Conservation (phyloP, 768 basidiomycete species). For the Suillus alpinus region DNA sequence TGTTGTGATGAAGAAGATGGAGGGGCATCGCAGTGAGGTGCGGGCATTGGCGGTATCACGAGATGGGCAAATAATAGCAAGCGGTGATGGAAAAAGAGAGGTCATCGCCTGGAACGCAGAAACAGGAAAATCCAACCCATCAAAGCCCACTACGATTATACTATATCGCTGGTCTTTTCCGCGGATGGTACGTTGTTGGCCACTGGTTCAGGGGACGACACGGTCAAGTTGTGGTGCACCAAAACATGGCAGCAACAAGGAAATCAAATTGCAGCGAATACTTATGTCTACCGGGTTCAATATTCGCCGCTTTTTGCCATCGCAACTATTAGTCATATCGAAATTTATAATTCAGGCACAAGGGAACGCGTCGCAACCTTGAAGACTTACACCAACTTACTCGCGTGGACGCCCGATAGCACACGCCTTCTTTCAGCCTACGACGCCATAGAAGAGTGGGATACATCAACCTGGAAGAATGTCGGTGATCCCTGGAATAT, state of each 20-base stretch:
- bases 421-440: not conserved
- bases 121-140: not conserved
- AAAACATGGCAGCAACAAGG: not conserved
- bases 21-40: not conserved
- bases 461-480: not conserved
- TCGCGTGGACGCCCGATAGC: not conserved
- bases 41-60: not conserved
- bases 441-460: not conserved
- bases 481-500: not conserved
- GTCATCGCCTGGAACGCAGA: not conserved
- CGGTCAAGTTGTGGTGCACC: not conserved
- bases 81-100: fast-evolving
- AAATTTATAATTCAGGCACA: not conserved
- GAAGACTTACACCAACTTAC: too few relatives aligned
- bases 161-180: not conserved
- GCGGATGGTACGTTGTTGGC: not conserved
- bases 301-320: not conserved
- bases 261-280: not conserved
- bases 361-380: not conserved
- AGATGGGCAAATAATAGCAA: not conserved
- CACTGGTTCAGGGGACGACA: not conserved
- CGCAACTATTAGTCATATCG: fast-evolving
- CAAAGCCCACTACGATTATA: not conserved
- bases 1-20: not conserved
- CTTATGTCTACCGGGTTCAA: not conserved